Base-by-base conservation (phyloP, 2,329 filamentous ascomycete species). In the Triangularia verruculosa region DNA sequence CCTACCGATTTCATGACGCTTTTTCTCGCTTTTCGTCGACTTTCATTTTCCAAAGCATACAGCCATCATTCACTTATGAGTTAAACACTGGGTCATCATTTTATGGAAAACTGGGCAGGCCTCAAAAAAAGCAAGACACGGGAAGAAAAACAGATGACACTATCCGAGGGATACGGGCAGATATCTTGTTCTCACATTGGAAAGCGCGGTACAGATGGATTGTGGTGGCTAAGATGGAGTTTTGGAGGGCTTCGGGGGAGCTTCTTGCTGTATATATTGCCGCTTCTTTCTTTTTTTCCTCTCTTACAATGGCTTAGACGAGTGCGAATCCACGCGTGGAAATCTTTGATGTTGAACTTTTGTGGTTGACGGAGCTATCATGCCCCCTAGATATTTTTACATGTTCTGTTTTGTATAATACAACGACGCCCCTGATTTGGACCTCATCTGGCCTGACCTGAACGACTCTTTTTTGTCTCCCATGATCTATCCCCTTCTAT, bases 1-100 rank as follows among this genome's bases (percentile, higher is more conserved):
- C 54, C 57, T 56, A 30, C 30, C 32, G 17, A 20, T n/a, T 22
- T 61, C 59, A 58, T 59, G 51, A 58, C 27, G 22, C 54, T 61
- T 62, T 28, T 64, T 61, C 52, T 32, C 47, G 43, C 22, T 25
- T 9, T 22, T 27, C 25, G 25, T 22, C 55, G 17, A n/a, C 13
- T 30, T 56, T 58, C n/a, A n/a, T 22, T 25, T 27, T 24, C 7
- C n/a, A 8, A 47, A 47, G 7, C 39, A 47, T 47, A 47, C 39
- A 47, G 6, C n/a, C 39, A 9, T 47, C 39, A 47, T 20, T 7
- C 17, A 47, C n/a, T 47, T 9, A 47, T 20, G 39, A 39, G 39
- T 47, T 47, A 20, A 47, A 20, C 39, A 47, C 39, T 47, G 39
- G 39, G 39, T 47, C 39, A 20, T 47, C 6, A 15, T 47, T 20